A percentile compares a stretch with the other conserved stretches of the same genome.
Evolutionary conservation across 2,329 filamentous ascomycete species (phyloP).

Genomic region (Trichoderma lentiforme): DNA sequence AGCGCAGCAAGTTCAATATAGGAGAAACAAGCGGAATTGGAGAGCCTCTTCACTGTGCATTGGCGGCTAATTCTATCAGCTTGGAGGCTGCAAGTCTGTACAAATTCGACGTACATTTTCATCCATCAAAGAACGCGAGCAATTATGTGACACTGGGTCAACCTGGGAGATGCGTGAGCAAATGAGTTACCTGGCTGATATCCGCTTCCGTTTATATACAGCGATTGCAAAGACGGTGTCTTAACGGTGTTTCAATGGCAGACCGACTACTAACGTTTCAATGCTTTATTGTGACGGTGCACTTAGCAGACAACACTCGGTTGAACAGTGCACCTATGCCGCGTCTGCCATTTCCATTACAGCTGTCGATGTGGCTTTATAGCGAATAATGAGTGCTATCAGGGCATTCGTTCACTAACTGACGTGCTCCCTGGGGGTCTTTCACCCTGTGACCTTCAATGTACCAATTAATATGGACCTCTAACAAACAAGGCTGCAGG

Average conservation of each 20-base stretch:
- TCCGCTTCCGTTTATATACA: neutral
- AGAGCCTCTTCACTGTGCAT: neutral
- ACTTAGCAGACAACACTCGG: neutral
- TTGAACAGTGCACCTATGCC: neutral
- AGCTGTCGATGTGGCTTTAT: neutral
- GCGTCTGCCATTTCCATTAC: neutral
- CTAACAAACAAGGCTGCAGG: neutral
- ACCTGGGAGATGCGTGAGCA: neutral
- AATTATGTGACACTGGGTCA: neutral
- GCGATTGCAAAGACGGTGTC: neutral
- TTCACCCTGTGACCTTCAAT: neutral
- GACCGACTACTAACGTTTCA: no score
- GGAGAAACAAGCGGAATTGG: neutral
- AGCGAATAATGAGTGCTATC: neutral
- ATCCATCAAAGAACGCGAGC: neutral
- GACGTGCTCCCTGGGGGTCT: neutral
- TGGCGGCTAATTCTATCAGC: neutral
- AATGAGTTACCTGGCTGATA: neutral
- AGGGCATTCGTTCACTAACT: neutral
- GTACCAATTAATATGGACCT: neutral
- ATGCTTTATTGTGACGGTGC: neutral
- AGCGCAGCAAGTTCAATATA: slow-evolving; percentile 10
- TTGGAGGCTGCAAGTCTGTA: neutral
- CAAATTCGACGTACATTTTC: neutral
- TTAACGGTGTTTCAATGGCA: no score